Evolutionary conservation across 768 basidiomycete genomes (phyloP).

Genomic region (Suillus spraguei): DNA sequence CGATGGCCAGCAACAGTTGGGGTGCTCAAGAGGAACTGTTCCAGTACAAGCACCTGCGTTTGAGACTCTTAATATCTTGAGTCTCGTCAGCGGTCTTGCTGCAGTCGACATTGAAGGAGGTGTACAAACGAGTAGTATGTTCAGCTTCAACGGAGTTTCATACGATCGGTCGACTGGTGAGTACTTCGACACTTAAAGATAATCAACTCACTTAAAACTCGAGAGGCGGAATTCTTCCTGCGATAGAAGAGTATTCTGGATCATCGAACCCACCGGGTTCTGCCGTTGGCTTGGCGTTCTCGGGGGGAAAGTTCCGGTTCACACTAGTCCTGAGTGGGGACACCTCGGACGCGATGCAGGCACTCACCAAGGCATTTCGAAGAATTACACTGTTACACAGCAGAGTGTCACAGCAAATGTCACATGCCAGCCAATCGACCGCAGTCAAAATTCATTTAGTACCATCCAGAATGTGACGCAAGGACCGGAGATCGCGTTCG

Average conservation of each 20-base stretch:
- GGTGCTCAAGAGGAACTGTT: background rate
- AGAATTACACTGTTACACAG: conserved; percentile 15
- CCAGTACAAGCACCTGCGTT: background rate
- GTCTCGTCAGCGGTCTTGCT: conserved; percentile 1
- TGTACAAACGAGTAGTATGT: background rate
- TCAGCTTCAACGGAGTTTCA: conserved; percentile 6
- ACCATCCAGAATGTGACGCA: background rate
- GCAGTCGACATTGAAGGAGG: background rate
- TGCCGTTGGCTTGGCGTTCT: background rate
- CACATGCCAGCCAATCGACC: conserved; percentile 7
- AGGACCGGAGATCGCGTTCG: no score
- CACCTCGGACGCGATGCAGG: background rate
- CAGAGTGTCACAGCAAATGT: conserved; percentile 24
- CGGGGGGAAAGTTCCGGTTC: background rate
- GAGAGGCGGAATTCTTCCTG: conserved; percentile 3
- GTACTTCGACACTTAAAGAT: background rate
- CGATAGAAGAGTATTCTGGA: background rate
- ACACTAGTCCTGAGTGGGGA: background rate
- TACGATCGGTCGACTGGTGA: conserved; percentile 5
- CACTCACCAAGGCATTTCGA: background rate
- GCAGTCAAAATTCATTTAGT: background rate
- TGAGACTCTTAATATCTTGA: background rate
- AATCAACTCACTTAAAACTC: background rate
- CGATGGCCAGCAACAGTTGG: background rate
- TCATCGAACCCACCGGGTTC: background rate